phyloP scores from a whole-genome alignment of 148 eudicot species.

The Bassia scoparia region DNA sequence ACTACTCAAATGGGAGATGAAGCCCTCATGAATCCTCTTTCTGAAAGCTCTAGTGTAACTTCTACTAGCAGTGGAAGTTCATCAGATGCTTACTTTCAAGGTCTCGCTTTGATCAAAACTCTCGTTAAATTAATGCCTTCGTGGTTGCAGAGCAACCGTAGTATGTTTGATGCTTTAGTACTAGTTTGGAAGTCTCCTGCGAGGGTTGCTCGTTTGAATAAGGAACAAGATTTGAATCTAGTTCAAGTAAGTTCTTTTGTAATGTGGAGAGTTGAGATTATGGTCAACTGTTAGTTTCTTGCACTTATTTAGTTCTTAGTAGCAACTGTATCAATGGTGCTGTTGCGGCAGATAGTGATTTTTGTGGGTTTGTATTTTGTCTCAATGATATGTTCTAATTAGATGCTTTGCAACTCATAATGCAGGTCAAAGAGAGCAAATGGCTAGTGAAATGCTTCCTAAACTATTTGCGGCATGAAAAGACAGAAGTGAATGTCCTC shows the following conservation, averaged over 20 bases:
- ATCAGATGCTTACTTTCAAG: constrained; percentile 89
- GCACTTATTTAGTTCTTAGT: neutral
- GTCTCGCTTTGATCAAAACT: constrained; percentile 76
- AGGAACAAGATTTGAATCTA: constrained; percentile 87
- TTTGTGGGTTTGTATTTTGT: neutral
- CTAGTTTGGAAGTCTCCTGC: constrained; percentile 91
- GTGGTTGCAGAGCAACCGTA: constrained; percentile 85
- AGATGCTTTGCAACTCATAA: neutral
- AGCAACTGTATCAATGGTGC: neutral
- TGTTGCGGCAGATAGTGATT: neutral
- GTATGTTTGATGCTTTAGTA: constrained; percentile 74
- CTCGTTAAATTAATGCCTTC: constrained; percentile 89
- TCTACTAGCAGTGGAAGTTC: constrained; percentile 36
- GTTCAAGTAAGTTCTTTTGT: constrained; percentile 52
- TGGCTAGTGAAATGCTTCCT: constrained; percentile 99
- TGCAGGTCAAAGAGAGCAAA: constrained; percentile 99
- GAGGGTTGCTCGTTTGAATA: constrained; percentile 73
- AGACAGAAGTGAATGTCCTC: constrained; percentile 80
- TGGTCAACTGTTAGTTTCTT: neutral
- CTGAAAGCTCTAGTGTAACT: constrained; percentile 53
- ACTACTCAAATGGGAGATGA: constrained; percentile 50
- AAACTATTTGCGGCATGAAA: constrained; percentile 91
- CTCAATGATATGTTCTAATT: neutral
- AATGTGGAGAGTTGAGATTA: neutral
- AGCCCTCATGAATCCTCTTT: constrained; percentile 39